A percentile compares a stretch with the other conserved stretches of the same genome.
phyloP scores from a whole-genome alignment of 192 early-diverging fungal genomes.

The Gonapodya prolifera region DNA sequence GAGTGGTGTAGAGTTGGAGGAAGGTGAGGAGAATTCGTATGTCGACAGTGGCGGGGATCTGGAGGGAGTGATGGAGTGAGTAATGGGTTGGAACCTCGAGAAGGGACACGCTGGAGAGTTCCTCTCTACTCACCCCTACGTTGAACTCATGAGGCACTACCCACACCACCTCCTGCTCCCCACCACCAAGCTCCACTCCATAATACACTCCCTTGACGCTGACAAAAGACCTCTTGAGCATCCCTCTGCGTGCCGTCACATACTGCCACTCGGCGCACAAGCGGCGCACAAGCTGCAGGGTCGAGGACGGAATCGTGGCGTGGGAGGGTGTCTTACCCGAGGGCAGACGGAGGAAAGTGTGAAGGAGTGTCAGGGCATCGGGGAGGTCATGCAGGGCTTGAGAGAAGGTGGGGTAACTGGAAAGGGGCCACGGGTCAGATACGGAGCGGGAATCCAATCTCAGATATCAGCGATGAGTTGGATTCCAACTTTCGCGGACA shows the following conservation, averaged over 20 bases:
- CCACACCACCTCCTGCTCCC: slow-evolving; percentile 73
- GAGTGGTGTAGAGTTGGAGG: slow-evolving; percentile 86
- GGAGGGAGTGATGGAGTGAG: background rate
- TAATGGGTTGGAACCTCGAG: background rate
- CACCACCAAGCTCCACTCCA: slow-evolving; percentile 91
- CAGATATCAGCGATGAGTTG: no score
- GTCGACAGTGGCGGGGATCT: slow-evolving; percentile 84
- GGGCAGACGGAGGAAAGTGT: slow-evolving; percentile 85
- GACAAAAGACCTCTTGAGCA: slow-evolving; percentile 80
- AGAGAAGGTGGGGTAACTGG: slow-evolving; percentile 79
- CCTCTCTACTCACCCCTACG: slow-evolving; percentile 43
- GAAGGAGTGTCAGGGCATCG: slow-evolving; percentile 96
- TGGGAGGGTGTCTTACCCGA: slow-evolving; percentile 18
- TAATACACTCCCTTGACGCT: slow-evolving; percentile 99
- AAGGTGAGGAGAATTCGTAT: slow-evolving; percentile 95
- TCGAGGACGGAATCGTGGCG: slow-evolving; percentile 39
- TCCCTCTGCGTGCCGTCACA: slow-evolving; percentile 65
- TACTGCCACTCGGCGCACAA: slow-evolving; percentile 88
- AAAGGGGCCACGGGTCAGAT: background rate
- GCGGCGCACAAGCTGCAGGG: slow-evolving; percentile 62
- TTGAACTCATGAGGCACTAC: slow-evolving; percentile 92
- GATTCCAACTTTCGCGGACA: background rate
- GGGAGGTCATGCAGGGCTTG: slow-evolving; percentile 91
- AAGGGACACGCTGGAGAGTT: background rate
- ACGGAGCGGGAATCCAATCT: no score